phyloP scores from a whole-genome alignment of 225 moss, liverwort and hornwort species.

The Anthoceros angustus region DNA sequence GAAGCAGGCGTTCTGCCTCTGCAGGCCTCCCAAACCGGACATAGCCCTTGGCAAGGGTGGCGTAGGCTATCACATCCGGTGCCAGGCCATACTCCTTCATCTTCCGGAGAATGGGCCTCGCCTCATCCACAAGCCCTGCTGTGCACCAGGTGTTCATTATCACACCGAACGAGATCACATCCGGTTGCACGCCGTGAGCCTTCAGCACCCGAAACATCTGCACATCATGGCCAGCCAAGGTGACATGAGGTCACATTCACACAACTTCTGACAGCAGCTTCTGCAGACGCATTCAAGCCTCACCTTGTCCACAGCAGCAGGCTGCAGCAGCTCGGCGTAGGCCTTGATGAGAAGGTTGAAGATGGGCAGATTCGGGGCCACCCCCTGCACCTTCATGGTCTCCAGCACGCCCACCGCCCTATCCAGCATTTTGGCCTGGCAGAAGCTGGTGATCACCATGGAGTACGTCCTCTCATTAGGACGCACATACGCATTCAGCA shows the following conservation, averaged over 20 bases:
- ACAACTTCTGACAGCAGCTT: not conserved
- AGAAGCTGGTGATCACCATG: slow-evolving; percentile 56
- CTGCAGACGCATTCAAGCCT: not conserved
- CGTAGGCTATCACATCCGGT: slow-evolving; percentile 71
- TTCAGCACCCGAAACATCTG: slow-evolving; percentile 68
- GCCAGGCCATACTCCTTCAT: slow-evolving; percentile 42
- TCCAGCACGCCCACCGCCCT: slow-evolving; percentile 20
- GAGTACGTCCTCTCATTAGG: slow-evolving; percentile 87
- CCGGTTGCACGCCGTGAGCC: slow-evolving; percentile 38
- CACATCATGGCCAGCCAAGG: not conserved
- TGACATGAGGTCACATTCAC: not conserved
- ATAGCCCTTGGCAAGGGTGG: slow-evolving; percentile 73
- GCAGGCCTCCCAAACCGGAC: slow-evolving; percentile 55
- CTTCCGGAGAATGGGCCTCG: slow-evolving; percentile 29
- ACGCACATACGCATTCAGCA: slow-evolving; percentile 74
- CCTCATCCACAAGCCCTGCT: slow-evolving; percentile 53
- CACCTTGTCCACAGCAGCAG: slow-evolving; percentile 56
- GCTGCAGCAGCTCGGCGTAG: slow-evolving; percentile 53
- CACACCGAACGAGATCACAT: slow-evolving; percentile 65
- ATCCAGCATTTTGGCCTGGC: slow-evolving; percentile 26
- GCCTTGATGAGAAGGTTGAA: slow-evolving; percentile 81
- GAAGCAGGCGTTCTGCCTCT: slow-evolving; percentile 51
- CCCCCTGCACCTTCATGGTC: slow-evolving; percentile 35
- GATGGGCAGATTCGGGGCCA: slow-evolving; percentile 42
- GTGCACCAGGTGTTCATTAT: slow-evolving; percentile 86